Base-by-base conservation (phyloP, 1,284 basidiomycete species). In the Austroboletus niveus region DNA sequence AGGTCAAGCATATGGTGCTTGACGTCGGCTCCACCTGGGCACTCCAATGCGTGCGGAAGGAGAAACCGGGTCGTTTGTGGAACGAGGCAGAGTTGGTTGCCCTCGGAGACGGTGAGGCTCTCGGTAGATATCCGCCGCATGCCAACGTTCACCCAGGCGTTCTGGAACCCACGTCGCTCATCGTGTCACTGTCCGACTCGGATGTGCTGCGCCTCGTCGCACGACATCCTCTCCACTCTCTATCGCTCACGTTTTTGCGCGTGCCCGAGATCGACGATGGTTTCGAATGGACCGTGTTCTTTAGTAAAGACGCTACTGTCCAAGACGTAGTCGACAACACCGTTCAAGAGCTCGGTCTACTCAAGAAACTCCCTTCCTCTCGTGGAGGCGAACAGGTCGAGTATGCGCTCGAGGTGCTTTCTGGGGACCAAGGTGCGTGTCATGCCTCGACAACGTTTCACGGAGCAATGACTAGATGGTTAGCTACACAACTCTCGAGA, bases 261-360 rank as follows among this genome's bases (percentile, higher is more conserved):
- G 81, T 93, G 20, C 89, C 88, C 1, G 87, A 91, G 65, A 81
- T 93, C 52, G 81, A 86, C 52, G 90, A 92, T 61, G 83, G 75
- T 2, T 89, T 85, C 60, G 63, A 74, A 57, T 84, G 84, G 74
- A 84, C 75, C 48, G 60, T 81, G 42, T 92, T 84, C 66, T 72
- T 90, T 47, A 77, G 85, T 8, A 74, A 76, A 49, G 68, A 64
- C 0, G 78, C 74, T 41, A 81, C 77, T 11, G 79, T 82, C 3
- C 65, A 72, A 24, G 77, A 84, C 29, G 71, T 80, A n/a, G 66
- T 90, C 42, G 71, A 80, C 35, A 61, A 65, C 14, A 69, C 88
- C 8, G 63, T 81, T 24, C 80, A 82, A 42, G 83, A 89, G 62
- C 75, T 93, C 12, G 90, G 90, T 5, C 71, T 94, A 29, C 73